Evolutionary conservation across 1,139 yeast genomes (phyloP).

Genomic region (Saccharomyces uvarum): DNA sequence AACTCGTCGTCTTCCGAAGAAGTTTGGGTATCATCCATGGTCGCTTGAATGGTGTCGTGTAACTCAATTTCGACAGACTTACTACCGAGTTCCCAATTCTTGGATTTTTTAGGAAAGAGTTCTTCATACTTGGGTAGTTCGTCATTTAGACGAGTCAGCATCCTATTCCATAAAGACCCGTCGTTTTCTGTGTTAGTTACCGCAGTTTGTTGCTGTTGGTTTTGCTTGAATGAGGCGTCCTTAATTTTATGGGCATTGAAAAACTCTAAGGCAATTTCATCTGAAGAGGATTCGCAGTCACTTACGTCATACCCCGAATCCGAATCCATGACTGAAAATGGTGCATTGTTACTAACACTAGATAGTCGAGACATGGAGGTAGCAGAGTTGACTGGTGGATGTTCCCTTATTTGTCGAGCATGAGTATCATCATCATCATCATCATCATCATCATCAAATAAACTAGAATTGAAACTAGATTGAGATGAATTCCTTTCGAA

Average conservation of each 20-base stretch:
- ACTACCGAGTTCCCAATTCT: background rate
- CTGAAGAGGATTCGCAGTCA: background rate
- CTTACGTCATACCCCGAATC: background rate
- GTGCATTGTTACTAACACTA: constrained; percentile 27
- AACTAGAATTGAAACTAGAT: constrained; percentile 51
- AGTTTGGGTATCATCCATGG: constrained; percentile 17
- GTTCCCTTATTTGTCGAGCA: background rate
- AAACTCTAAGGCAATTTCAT: background rate
- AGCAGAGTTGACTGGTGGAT: constrained; percentile 11
- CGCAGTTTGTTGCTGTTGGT: constrained; percentile 12
- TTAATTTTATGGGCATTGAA: background rate
- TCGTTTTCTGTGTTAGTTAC: constrained; percentile 9
- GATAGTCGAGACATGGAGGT: constrained; percentile 24
- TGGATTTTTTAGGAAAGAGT: constrained; percentile 48
- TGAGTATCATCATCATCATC: background rate
- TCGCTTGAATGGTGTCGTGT: constrained; percentile 7
- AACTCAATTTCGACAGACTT: background rate
- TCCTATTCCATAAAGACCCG: constrained; percentile 52
- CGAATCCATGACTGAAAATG: background rate
- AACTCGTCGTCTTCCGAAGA: constrained; percentile 38
- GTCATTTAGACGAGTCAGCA: constrained; percentile 52
- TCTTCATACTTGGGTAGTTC: constrained; percentile 75
- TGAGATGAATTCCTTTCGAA: constrained; percentile 14
- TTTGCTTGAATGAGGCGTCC: background rate
- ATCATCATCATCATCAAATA: constrained; percentile 38